Percentiles rank a stretch among this genome's conserved stretches.
Evolutionary conservation across 73 alveolate genomes (phyloP).

Genomic region (Paraurostyla sp.): DNA sequence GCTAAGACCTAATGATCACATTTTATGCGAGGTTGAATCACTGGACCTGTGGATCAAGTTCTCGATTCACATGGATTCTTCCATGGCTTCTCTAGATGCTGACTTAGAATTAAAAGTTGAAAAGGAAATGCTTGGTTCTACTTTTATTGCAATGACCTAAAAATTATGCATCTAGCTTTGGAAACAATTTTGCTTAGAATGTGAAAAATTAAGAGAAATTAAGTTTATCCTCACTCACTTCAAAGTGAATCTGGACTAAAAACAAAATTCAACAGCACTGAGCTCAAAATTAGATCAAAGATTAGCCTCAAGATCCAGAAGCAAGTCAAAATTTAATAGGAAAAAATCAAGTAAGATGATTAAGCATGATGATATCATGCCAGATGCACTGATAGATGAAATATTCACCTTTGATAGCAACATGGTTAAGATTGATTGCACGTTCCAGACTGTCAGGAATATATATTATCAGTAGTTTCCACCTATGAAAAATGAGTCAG

Average conservation of each 20-base stretch:
- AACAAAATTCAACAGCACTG: too few species aligned
- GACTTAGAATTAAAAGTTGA: slow-evolving; percentile 1
- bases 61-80: not conserved
- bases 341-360: slow-evolving; percentile 6
- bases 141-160: not conserved
- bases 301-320: too few species aligned
- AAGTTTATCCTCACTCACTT: not conserved
- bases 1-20: slow-evolving; percentile 3
- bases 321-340: not conserved
- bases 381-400: not conserved
- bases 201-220: not conserved
- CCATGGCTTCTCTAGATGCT: not conserved
- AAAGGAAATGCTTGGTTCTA: not conserved
- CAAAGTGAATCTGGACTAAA: not conserved
- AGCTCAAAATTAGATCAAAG: too few species aligned
- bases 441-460: not conserved
- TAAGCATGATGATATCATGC: not conserved
- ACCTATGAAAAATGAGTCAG: too few species aligned
- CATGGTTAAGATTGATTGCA: not conserved
- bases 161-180: slow-evolving; percentile 3
- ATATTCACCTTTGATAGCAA: not conserved
- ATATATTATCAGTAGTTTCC: too few species aligned
- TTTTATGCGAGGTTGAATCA: slow-evolving; percentile 7
- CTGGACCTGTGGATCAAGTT: slow-evolving; percentile 9
- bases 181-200: not conserved